A percentile compares a stretch with the other conserved stretches of the same genome.
phyloP scores from a whole-genome alignment of 768 basidiomycete genomes.

The Porphyrellus cyaneotinctus region DNA sequence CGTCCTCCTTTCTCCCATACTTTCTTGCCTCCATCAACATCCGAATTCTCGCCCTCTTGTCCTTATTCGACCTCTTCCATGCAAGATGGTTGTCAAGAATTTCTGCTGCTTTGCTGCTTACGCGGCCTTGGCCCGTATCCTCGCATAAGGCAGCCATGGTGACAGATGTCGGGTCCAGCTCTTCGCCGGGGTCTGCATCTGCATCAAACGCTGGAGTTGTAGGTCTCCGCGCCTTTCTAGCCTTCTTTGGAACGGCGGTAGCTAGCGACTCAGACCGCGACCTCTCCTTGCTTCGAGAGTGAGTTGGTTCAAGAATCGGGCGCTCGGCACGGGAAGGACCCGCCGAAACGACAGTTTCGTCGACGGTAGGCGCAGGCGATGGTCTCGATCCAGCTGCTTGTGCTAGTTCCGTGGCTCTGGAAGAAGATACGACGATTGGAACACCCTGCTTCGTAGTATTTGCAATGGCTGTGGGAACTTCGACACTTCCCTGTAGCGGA shows the following conservation, averaged over 20 bases:
- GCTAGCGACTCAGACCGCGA: conserved; percentile 15
- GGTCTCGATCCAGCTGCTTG: conserved; percentile 1
- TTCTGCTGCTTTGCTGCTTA: conserved; percentile 73
- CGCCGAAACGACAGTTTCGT: neutral
- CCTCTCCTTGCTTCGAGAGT: conserved; percentile 18
- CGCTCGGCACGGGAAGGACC: conserved; percentile 19
- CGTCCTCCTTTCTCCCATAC: conserved; percentile 58
- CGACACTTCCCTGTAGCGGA: conserved; percentile 3
- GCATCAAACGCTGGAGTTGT: conserved; percentile 55
- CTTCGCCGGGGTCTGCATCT: conserved; percentile 65
- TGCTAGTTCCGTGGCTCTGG: conserved; percentile 7
- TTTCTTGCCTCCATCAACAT: conserved; percentile 68
- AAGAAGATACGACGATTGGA: conserved; percentile 20
- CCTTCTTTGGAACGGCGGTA: conserved; percentile 30
- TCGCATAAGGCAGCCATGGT: conserved; percentile 79
- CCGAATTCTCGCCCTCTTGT: conserved; percentile 62
- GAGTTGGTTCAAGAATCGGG: conserved; percentile 6
- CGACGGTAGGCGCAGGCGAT: neutral
- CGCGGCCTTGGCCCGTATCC: conserved; percentile 74
- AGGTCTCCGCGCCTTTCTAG: conserved; percentile 37
- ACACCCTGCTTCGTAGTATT: conserved; percentile 6
- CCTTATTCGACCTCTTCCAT: conserved; percentile 68
- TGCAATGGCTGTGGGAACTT: neutral
- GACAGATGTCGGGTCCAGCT: conserved; percentile 76
- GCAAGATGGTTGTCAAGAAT: conserved; percentile 65